Base-by-base conservation (phyloP, 1,284 basidiomycete genomes). In the Sparassis latifolia region DNA sequence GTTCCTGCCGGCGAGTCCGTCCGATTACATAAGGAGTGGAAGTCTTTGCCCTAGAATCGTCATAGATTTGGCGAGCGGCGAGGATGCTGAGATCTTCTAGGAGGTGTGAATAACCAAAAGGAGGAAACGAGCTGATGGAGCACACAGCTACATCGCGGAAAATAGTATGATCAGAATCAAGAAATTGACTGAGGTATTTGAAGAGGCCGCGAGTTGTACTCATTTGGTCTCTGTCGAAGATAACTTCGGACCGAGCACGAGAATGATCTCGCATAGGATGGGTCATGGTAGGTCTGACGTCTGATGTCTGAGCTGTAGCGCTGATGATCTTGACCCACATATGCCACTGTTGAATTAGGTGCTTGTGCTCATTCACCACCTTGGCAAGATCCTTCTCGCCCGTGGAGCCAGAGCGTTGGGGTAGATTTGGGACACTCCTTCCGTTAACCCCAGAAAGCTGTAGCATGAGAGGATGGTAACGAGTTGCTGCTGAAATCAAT, bases 111-210 rank as follows among this genome's bases (percentile, higher is more conserved):
- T 95, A 92, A 1, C 84, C 83, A 54, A 75, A 77, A 9, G 80
- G 75, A 10, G 91, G 89, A 60, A 96, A 89, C 32, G 87, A 85
- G 58, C 93, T 93, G 59, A 97, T 86, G 49, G 92, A 92, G 42
- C 89, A 74, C 3, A 95, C 90, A 12, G 91, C 91, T 0, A 87
- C 84, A 61, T 95, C 90, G 48, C 92, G 80, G 66, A 95, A 95
- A 1, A 80, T 72, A 5, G 80, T 80, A 61, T 90, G 86, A 58
- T 96, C 93, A 12, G 89, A 91, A 50, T 91, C 88, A 48, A 97
- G 75, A 63, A 94, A 90, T 4, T 89, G 89, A 2, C 90, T 87
- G 45, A 97, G 75, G 60, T 91, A 90, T 53, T 87, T 80, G 67
- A 97, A 94, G 12, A 97, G 69, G 31, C 85, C 88, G 12, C 90